Conservation (phyloP, 257 asterid species). For the Mentha longifolia region DNA sequence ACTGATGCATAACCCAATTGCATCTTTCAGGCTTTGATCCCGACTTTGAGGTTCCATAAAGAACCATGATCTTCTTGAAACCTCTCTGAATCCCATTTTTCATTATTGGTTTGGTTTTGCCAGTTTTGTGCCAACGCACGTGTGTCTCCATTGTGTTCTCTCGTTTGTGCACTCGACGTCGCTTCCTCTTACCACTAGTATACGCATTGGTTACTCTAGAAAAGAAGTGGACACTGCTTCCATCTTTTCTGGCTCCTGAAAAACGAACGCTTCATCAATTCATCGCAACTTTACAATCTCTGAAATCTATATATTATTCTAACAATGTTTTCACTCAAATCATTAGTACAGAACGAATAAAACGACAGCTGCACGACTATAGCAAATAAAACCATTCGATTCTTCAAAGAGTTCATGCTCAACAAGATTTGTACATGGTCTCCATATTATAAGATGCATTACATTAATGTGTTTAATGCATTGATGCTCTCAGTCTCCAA, state of each 20-base stretch:
- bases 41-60: conserved; percentile 53
- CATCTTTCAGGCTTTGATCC: conserved; percentile 68
- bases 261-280: conserved; percentile 11
- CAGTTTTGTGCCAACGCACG: conserved; percentile 96
- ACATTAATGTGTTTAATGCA: background rate
- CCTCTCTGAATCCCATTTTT: conserved; percentile 72
- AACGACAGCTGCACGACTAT: background rate
- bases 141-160: conserved; percentile 27
- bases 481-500: background rate
- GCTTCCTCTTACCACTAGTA: conserved; percentile 79
- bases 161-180: conserved; percentile 60
- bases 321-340: background rate
- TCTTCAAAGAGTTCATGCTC: background rate
- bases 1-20: conserved; percentile 96
- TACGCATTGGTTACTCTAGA: conserved; percentile 67
- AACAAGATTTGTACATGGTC: background rate
- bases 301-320: too few relatives aligned
- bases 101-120: conserved; percentile 67
- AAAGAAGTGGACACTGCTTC: conserved; percentile 83
- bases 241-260: conserved; percentile 85
- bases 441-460: background rate
- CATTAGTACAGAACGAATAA: background rate
- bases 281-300: background rate
- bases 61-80: conserved; percentile 89
- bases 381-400: background rate